A percentile compares a stretch with the other conserved stretches of the same genome.
These are phyloP conservation scores for Anastatica hierochuntica DNA, from an alignment of 345 rosid species.

Conservation along the genomic window DNA sequence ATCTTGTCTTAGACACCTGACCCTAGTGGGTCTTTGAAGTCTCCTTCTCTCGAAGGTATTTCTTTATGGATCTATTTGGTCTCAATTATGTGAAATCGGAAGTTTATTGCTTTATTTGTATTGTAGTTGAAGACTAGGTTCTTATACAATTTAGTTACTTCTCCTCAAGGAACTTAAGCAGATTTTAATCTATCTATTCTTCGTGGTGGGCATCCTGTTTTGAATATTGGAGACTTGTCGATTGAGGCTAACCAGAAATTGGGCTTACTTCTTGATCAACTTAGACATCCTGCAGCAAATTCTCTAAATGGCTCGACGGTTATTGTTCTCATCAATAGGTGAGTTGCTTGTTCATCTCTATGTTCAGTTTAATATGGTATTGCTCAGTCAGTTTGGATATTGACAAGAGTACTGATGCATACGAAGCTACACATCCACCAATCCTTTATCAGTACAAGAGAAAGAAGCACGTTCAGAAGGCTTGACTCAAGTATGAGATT, in stretches of 20 bases:
- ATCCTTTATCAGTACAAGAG: too few relatives aligned
- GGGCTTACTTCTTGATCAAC: constrained; percentile 86
- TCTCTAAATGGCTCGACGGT: constrained; percentile 56
- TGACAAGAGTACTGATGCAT: background rate
- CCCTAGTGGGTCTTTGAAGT: constrained; percentile 52
- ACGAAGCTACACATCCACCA: too few relatives aligned
- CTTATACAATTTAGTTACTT: constrained; percentile 18
- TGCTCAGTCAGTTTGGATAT: background rate
- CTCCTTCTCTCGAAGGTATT: constrained; percentile 59
- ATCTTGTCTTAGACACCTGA: constrained; percentile 50
- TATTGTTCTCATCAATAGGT: constrained; percentile 74
- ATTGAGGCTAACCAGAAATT: constrained; percentile 77
- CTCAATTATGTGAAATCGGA: background rate
- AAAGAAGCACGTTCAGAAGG: too few relatives aligned
- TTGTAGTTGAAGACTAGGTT: background rate
- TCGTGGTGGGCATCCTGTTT: constrained; percentile 80
- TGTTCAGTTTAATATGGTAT: constrained; percentile 9
- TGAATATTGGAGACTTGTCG: constrained; percentile 79
- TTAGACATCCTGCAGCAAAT: constrained; percentile 71
- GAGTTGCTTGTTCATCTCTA: constrained; percentile 13
- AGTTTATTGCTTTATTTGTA: background rate
- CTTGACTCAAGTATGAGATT: too few relatives aligned
- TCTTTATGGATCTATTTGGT: background rate
- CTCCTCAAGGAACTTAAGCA: constrained; percentile 38
- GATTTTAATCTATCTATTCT: constrained; percentile 80